A percentile compares a stretch with the other conserved stretches of the same genome.
These are phyloP conservation scores for Aspergillus costaricaensis DNA, from an alignment of 2,329 filamentous ascomycete species.

Conservation along the genomic window DNA sequence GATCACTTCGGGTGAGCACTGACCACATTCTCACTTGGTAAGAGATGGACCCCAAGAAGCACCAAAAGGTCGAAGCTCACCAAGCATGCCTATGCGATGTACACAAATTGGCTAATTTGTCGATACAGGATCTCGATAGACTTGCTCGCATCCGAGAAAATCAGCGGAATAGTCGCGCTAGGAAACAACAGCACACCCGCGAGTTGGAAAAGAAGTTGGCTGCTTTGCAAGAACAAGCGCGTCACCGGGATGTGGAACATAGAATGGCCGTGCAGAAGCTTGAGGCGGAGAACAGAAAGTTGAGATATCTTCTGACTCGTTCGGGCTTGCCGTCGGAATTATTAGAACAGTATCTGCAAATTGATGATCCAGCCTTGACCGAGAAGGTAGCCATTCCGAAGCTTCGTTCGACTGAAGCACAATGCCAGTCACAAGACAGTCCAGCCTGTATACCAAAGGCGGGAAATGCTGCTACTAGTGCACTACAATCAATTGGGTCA, in stretches of 20 bases:
- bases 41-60: constrained; percentile 4
- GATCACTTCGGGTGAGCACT: neutral
- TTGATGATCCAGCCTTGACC: constrained; percentile 20
- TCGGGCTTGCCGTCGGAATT: constrained; percentile 27
- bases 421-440: neutral
- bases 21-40: neutral
- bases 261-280: constrained; percentile 36
- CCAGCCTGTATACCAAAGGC: neutral
- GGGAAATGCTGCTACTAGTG: neutral
- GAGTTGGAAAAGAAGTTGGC: constrained; percentile 39
- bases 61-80: constrained; percentile 17
- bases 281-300: constrained; percentile 36
- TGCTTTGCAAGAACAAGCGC: constrained; percentile 28
- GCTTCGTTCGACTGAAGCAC: constrained; percentile 18
- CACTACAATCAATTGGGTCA: neutral
- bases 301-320: constrained; percentile 29
- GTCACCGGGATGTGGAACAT: constrained; percentile 36
- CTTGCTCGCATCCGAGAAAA: constrained; percentile 46
- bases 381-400: constrained; percentile 41
- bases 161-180: constrained; percentile 41
- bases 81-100: neutral
- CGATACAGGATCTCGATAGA: constrained; percentile 20
- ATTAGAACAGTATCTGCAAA: constrained; percentile 32
- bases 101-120: neutral
- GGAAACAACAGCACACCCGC: constrained; percentile 39